phyloP scores from a whole-genome alignment of 2,329 filamentous ascomycete species.

The Malbranchea cinnamomea region DNA sequence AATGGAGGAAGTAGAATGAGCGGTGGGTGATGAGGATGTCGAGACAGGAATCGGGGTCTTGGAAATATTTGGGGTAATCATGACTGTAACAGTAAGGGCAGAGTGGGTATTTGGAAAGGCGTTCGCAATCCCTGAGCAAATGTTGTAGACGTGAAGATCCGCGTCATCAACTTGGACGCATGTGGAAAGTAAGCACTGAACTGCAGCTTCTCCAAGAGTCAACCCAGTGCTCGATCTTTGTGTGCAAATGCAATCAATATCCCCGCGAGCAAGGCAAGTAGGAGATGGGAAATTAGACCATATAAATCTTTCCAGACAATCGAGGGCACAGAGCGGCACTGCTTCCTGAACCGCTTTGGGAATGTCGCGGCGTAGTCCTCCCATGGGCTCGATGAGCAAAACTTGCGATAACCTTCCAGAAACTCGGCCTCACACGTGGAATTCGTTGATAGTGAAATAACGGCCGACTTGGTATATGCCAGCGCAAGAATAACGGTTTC shows the following conservation, averaged over 20 bases:
- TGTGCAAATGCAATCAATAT: conserved; percentile 50
- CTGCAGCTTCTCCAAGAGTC: conserved; percentile 55
- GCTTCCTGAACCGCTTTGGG: conserved; percentile 16
- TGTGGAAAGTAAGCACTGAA: conserved; percentile 48
- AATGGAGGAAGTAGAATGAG: conserved; percentile 3
- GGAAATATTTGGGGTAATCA: background rate
- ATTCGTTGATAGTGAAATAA: no score
- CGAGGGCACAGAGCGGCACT: conserved; percentile 44
- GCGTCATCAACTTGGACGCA: conserved; percentile 36
- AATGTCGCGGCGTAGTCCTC: no score
- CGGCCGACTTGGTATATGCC: no score
- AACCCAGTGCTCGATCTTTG: conserved; percentile 44
- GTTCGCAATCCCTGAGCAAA: conserved; percentile 40
- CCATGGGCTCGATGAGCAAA: no score
- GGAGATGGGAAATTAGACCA: conserved; percentile 39
- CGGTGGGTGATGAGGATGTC: background rate
- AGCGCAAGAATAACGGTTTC: no score
- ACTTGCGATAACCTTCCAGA: no score
- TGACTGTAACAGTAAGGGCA: conserved; percentile 6
- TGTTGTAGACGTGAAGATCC: conserved; percentile 34
- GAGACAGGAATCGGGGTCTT: background rate
- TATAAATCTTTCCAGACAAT: conserved; percentile 50
- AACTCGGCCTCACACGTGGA: no score
- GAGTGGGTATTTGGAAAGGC: conserved; percentile 46
- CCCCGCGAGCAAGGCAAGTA: conserved; percentile 35